Evolutionary conservation across 805 yeast species (phyloP), one percentile per base, ranked within the genome.

Genomic region (Wickerhamomyces sydowiorum): DNA sequence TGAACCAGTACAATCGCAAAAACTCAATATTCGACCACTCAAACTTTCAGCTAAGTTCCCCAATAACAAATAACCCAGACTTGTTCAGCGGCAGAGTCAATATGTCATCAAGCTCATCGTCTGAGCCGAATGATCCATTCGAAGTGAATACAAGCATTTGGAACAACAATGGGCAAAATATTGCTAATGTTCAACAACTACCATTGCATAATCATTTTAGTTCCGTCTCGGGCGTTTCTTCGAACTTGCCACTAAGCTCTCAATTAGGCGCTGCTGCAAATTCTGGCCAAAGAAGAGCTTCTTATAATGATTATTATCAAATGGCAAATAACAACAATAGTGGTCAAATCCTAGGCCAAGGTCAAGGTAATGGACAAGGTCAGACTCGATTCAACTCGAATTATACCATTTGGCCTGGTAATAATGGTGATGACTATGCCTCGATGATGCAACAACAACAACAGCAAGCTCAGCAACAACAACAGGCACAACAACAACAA

Each of bases 401-500:
- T 21, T 39, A 27, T 19, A 33, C 37, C 6, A 32, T 24, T 17
- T 32, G 32, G 30, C 27, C 34, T 9, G 20, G n/a, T 24, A 34
- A 34, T 15, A 22, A 34, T 23, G 17, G 21, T 34, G 37, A 34
- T n/a, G 37, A 34, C 7, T 34, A 22, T 19, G 23, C 28, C 8
- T 8, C 20, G 10, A 13, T 23, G 15, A 22, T 14, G 25, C 40
- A 37, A 17, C 44, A 43, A 31, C 38, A 22, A 14, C 22, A 27
- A 15, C 38, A 23, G 10, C 40, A 39, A 29, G 34, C n/a, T 21
- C 37, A 40, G 38, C 46, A 39, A 34, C 41, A 23, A 30, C 44
- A 24, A 10, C 39, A 31, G 9, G 40, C 24, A 28, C 45, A 40
- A 27, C 34, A 30, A 6, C 37, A 37, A 17, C 34, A 25, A 17